Base-by-base conservation (phyloP, 352 stramenopile genomes). In the Pythium monospermum region DNA sequence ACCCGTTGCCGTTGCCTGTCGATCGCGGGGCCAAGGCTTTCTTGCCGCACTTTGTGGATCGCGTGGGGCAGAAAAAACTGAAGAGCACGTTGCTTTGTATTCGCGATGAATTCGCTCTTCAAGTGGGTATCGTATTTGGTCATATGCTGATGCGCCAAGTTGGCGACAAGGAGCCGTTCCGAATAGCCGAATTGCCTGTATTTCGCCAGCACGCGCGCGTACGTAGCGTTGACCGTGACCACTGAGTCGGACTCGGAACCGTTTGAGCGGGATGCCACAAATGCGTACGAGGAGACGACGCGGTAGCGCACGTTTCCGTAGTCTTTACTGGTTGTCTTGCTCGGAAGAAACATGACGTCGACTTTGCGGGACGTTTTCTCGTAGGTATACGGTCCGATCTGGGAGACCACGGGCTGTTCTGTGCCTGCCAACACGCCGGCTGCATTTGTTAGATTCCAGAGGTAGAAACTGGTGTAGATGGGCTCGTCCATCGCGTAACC, bases 391-490 rank as follows among this genome's bases (percentile, higher is more conserved):
- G 76, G 77, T 1, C 80, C 80, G 22, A 88, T 45, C 57, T 91
- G 68, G 18, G 73, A 22, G 4, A 88, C 48, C 0, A 41, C 15
- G 0, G 80, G 76, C 25, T 54, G 12, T 8, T 49, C 55, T 11
- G 19, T 30, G 0, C 75, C 72, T 2, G 37, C 31, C 0, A 87
- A 43, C 27, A 91, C 52, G 10, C 56, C 53, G n/a, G 37, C 49
- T 4, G 49, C 64, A 41, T 91, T 88, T 2, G 75, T 84, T 61
- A 91, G 56, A 37, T 91, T 91, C 62, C 73, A 87, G 8, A 87
- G 51, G 49, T 85, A 89, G 26, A 87, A 80, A 47, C 75, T 85
- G 25, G 65, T 59, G 49, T 70, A 73, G 39, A 67, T 62, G 0
- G 71, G 71, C 18, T 68, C 76, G 49, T 83, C 68, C 57, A 87